Evolutionary conservation across 1,284 basidiomycete genomes (phyloP), one percentile per base, ranked within the genome.

Genomic region (Irpex sp.): DNA sequence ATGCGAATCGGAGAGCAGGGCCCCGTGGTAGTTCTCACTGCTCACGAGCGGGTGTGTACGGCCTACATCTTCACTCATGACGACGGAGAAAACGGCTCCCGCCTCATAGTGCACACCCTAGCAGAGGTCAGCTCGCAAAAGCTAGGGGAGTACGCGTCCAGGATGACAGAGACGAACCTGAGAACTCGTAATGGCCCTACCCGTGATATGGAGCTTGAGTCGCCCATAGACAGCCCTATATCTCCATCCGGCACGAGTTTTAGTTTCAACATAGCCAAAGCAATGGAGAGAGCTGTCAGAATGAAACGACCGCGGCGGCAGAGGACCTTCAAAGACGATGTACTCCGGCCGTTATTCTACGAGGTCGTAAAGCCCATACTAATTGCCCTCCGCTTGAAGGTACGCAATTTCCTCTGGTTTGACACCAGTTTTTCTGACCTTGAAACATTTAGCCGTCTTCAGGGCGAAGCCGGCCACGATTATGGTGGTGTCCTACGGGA

Each of bases 81-180:
- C 11, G 13, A 47, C 43, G 17, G 49, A 17, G 17, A 51, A 9
- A 19, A 17, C 8, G 21, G 17, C 8, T 3, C 43, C 13, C 11
- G 17, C 17, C 49, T 51, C 17, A 17, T 51, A 8, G 49, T 51
- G 9, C 13, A 15, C 9, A 19, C 9, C 9, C 17, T 51, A 26
- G 49, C 8, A 13, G 13, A 51, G n/a, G 49, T 51, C 17, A 26
- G 17, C 13, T 66, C 17, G 13, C 61, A 21, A 61, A 60, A 36
- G 58, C 51, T 19, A 6, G 21, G 21, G 7, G 21, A n/a, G 39
- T 46, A n/a, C 39, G 39, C 15, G 54, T 49, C 49, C 54, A 61
- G 47, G 65, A 59, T 26, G 36, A 13, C 26, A 43, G 4, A 50
- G n/a, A 26, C 49, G 13, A 13, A 51, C 33, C 36, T 54, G 17